Conservation (phyloP, 2,329 filamentous ascomycete genomes). For the Colletotrichum godetiae region DNA sequence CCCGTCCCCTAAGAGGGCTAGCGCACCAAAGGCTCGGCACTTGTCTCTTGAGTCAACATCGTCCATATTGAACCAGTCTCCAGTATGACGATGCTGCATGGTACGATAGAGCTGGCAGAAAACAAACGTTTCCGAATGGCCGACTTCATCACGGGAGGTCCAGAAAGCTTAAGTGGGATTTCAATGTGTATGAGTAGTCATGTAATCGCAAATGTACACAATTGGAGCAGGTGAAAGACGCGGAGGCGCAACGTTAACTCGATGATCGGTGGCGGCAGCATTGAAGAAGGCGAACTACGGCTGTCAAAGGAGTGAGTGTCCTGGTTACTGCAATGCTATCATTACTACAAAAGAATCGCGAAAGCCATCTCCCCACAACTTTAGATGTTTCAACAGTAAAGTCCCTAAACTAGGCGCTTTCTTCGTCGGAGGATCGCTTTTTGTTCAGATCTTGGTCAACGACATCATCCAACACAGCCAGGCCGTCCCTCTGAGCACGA, state of each 20-base stretch:
- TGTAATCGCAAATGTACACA: too few relatives aligned
- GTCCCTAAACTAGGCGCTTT: neutral
- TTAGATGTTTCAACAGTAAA: neutral
- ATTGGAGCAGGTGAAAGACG: too few relatives aligned
- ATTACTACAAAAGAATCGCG: neutral
- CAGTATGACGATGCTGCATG: neutral
- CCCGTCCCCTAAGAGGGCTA: neutral
- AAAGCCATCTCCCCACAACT: neutral
- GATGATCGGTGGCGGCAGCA: neutral
- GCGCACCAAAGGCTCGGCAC: neutral
- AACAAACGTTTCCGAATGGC: too few relatives aligned
- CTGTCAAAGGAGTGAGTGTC: neutral
- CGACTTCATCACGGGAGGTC: neutral
- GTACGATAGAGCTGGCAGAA: neutral
- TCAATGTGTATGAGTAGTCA: too few relatives aligned
- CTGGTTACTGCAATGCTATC: too few relatives aligned
- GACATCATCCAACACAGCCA: constrained; percentile 57
- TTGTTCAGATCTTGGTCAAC: constrained; percentile 39
- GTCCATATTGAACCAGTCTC: neutral
- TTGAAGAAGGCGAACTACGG: neutral
- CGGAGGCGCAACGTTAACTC: too few relatives aligned
- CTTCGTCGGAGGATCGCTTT: neutral
- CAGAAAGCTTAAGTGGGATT: rapidly evolving
- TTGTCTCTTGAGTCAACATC: neutral
- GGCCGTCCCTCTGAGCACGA: constrained; percentile 51